phyloP scores from a whole-genome alignment of 495 filamentous ascomycete genomes.

The Penicillium arizonense region DNA sequence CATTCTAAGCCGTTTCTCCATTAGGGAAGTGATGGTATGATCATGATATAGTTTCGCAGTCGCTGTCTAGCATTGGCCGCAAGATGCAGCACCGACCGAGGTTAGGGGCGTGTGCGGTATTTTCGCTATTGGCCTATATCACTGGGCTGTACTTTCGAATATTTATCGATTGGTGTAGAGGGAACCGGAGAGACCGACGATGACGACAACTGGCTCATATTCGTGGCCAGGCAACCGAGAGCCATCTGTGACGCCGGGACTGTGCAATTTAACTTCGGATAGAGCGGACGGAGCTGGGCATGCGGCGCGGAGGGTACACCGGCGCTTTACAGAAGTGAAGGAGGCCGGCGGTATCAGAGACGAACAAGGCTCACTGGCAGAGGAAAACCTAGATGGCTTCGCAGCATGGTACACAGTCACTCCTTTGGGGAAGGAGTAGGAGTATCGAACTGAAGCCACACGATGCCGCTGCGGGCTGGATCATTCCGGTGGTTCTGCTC shows the following conservation, averaged over 20 bases:
- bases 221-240: too few relatives aligned
- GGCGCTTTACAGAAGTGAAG: conserved; percentile 4
- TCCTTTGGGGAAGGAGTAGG: conserved; percentile 8
- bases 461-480: conserved; percentile 12
- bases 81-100: background rate
- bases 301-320: conserved; percentile 1
- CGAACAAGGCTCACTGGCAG: conserved; percentile 5
- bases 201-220: background rate
- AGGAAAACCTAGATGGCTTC: conserved; percentile 9
- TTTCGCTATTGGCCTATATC: conserved; percentile 8
- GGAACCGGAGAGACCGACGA: conserved; percentile 7
- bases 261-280: background rate
- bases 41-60: background rate
- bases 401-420: conserved; percentile 8
- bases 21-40: too few relatives aligned
- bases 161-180: background rate
- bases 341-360: conserved; percentile 9
- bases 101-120: conserved; percentile 3
- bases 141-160: background rate
- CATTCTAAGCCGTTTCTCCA: too few relatives aligned
- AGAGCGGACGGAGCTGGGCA: background rate
- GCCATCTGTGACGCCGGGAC: background rate
- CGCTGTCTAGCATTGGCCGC: background rate
- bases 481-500: conserved; percentile 14
- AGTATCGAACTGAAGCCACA: conserved; percentile 7